A percentile compares a stretch with the other conserved stretches of the same genome.
phyloP scores from a whole-genome alignment of 805 yeast species.

The Candida lessepsii region DNA sequence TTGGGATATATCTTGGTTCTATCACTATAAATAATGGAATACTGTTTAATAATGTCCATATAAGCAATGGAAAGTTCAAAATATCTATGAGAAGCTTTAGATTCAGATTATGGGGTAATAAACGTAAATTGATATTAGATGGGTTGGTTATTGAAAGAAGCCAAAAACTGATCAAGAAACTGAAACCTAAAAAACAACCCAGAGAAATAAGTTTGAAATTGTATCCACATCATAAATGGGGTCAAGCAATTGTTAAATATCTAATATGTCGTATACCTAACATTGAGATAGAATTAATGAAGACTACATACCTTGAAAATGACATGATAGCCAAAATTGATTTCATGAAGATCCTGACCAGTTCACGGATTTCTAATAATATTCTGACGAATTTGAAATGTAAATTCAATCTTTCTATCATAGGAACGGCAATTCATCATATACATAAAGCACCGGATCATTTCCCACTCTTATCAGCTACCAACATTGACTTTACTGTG shows the following conservation, averaged over 20 bases:
- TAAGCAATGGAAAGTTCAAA: conserved; percentile 14
- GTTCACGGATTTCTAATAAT: conserved; percentile 21
- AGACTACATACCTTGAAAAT: conserved; percentile 8
- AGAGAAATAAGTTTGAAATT: conserved; percentile 5
- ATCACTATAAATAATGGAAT: conserved; percentile 39
- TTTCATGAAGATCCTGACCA: conserved; percentile 20
- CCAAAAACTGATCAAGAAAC: background rate
- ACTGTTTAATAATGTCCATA: conserved; percentile 30
- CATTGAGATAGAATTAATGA: conserved; percentile 24
- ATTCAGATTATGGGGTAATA: conserved; percentile 40
- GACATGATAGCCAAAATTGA: conserved; percentile 16
- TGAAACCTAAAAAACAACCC: background rate
- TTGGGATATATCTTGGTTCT: conserved; percentile 34
- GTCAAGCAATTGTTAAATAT: conserved; percentile 13
- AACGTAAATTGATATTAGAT: conserved; percentile 26
- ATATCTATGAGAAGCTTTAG: conserved; percentile 25
- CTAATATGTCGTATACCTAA: conserved; percentile 21
- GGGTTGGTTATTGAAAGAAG: background rate
- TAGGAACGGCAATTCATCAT: conserved; percentile 11
- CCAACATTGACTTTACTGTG: conserved; percentile 16
- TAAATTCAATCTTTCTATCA: conserved; percentile 13
- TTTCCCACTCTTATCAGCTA: conserved; percentile 11
- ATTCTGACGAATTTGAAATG: conserved; percentile 18
- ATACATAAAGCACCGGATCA: conserved; percentile 3
- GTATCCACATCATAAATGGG: conserved; percentile 18